phyloP scores from a whole-genome alignment of 306 rosid genomes.

The Abrus pulchellus region DNA sequence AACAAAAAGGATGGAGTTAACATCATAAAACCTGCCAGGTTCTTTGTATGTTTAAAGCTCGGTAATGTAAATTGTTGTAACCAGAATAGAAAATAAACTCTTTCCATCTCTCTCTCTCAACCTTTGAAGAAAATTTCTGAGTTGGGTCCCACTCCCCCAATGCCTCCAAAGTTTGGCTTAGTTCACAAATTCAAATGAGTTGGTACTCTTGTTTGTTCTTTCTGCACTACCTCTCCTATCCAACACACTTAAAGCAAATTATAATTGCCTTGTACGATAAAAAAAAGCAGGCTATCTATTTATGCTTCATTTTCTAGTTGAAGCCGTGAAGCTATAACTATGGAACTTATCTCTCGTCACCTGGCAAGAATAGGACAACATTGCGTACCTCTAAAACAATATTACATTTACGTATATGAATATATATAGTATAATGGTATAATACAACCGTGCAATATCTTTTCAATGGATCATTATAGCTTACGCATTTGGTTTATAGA shows the following conservation, averaged over 20 bases:
- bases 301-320: slow-evolving; percentile 39
- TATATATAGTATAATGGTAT: background rate
- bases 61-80: slow-evolving; percentile 38
- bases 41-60: slow-evolving; percentile 62
- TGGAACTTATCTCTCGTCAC: slow-evolving; percentile 31
- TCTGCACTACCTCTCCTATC: slow-evolving; percentile 34
- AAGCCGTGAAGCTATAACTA: slow-evolving; percentile 16
- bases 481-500: slow-evolving; percentile 40
- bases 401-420: slow-evolving; percentile 18
- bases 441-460: slow-evolving; percentile 12
- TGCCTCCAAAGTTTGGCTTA: slow-evolving; percentile 66
- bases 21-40: slow-evolving; percentile 70
- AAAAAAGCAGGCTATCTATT: slow-evolving; percentile 6
- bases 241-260: slow-evolving; percentile 40
- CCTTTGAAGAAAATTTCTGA: slow-evolving; percentile 33
- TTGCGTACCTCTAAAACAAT: too few relatives aligned
- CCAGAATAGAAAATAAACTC: background rate
- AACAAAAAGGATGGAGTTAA: slow-evolving; percentile 61
- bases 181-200: slow-evolving; percentile 71
- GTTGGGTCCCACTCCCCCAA: slow-evolving; percentile 63
- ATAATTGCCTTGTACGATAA: background rate
- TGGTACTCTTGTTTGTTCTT: slow-evolving; percentile 63
- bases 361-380: slow-evolving; percentile 7
- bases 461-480: slow-evolving; percentile 21
- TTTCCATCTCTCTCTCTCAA: slow-evolving; percentile 21